Conservation (phyloP, 768 basidiomycete species). For the Tylopilus subfusipes region DNA sequence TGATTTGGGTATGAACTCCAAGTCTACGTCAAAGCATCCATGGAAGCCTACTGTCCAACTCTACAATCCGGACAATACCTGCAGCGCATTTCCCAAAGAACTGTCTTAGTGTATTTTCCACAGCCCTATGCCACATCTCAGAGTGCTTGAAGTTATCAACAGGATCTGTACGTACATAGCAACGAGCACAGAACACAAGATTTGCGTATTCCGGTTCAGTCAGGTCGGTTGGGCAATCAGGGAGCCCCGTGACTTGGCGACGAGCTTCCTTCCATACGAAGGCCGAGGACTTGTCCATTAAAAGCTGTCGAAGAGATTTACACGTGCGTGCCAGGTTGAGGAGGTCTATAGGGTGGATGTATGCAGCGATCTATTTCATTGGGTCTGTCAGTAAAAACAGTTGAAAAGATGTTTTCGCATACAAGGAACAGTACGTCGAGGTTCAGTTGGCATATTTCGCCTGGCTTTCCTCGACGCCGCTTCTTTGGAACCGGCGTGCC, state of each 20-base stretch:
- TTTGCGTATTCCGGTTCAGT: constrained; percentile 1
- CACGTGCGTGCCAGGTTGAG: constrained; percentile 1
- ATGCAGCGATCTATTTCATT: neutral
- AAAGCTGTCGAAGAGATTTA: neutral
- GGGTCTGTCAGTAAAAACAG: neutral
- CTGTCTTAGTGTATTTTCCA: neutral
- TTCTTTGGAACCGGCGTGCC: neutral
- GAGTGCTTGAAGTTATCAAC: neutral
- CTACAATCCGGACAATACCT: constrained; percentile 13
- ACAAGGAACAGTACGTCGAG: neutral
- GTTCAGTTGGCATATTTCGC: neutral
- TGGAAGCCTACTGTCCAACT: neutral
- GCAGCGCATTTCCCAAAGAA: constrained; percentile 13
- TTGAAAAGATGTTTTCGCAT: neutral
- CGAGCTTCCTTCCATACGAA: neutral
- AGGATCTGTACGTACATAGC: neutral
- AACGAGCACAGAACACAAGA: neutral
- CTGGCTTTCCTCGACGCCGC: neutral
- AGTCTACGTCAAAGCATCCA: neutral
- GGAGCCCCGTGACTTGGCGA: neutral
- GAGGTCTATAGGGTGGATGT: neutral
- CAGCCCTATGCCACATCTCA: constrained; percentile 6
- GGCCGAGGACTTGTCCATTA: neutral
- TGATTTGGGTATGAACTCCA: neutral
- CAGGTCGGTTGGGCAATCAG: neutral